Evolutionary conservation across 495 filamentous ascomycete species (phyloP), one percentile per base, ranked within the genome.

Genomic region (Aspergillus saccharolyticus): DNA sequence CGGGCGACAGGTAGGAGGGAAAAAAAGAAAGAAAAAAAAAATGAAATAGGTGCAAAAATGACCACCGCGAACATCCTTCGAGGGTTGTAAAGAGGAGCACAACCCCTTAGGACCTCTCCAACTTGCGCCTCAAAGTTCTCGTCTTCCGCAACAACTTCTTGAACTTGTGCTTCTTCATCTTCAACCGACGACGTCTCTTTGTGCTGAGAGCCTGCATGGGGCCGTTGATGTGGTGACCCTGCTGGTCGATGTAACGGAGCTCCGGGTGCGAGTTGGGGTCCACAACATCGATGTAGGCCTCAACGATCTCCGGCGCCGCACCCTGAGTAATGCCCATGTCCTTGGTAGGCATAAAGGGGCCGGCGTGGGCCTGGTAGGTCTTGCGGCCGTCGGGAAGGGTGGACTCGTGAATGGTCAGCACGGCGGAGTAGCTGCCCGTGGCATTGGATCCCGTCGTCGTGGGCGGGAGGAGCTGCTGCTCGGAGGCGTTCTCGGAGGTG

Each of bases 121-220:
- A 78, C 76, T 89, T 94, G 65, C 91, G 85, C 70, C 95, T 85
- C 78, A 90, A 66, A 67, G 90, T 95, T 67, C 93, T 83, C 64
- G 95, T 99, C 74, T 84, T 81, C 79, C 83, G 86, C 88, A 96
- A 89, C 59, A 99, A 80, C 84, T 97, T 97, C 93, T 96, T 97
- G 72, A 96, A 95, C 84, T 98, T 98, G 79, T 97, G 92, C 81
- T 97, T 98, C 89, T 98, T 98, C 92, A 98, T 98, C 84, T 93
- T 96, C 69, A 92, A 75, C 75, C 89, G 90, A 66, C 91, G 80
- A 60, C 91, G 88, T 73, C 95, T 80, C 74, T 85, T 88, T 57
- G 96, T 94, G 71, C 89, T 94, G 64, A 99, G 88, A 17, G 85
- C 77, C 25, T 83, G 74, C 78, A 79, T 76, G 51, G 73, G 66